A percentile compares a stretch with the other conserved stretches of the same genome.
phyloP scores from a whole-genome alignment of 2,329 filamentous ascomycete genomes.

The Talaromyces rugulosus region DNA sequence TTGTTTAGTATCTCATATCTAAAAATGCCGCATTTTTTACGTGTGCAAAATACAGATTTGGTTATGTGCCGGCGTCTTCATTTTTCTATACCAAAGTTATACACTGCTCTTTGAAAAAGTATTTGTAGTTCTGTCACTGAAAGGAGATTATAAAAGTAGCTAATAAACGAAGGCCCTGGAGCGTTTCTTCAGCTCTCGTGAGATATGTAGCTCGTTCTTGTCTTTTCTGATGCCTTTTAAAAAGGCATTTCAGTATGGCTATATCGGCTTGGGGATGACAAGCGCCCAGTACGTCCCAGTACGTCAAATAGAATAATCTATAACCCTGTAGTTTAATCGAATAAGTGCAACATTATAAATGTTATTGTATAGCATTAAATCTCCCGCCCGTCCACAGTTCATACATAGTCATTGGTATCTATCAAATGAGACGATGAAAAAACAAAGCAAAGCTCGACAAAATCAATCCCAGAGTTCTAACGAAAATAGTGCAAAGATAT shows the following conservation, averaged over 20 bases:
- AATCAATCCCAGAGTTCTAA: constrained; percentile 3
- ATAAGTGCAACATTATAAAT: not conserved
- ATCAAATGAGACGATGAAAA: not conserved
- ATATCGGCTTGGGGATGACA: not conserved
- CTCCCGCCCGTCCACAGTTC: not conserved
- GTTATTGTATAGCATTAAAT: not conserved
- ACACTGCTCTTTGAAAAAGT: not conserved
- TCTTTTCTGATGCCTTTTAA: not conserved
- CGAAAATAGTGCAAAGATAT: constrained; percentile 2
- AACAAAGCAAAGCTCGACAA: not conserved
- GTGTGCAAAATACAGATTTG: not conserved
- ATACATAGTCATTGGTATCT: not conserved
- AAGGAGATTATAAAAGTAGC: not conserved
- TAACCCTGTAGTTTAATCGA: not conserved
- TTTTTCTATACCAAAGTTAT: too few species aligned
- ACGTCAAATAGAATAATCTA: not conserved
- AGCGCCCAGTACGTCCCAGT: not conserved
- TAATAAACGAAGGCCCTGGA: not conserved
- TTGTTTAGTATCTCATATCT: not conserved
- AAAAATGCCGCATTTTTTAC: not conserved
- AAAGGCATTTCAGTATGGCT: not conserved
- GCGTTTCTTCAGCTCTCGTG: not conserved
- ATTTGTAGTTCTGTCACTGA: not conserved
- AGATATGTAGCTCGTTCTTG: not conserved
- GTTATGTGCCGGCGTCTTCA: not conserved